A percentile compares a stretch with the other conserved stretches of the same genome.
Evolutionary conservation across 1,284 basidiomycete genomes (phyloP).

Genomic region (Malassezia yamatoensis): DNA sequence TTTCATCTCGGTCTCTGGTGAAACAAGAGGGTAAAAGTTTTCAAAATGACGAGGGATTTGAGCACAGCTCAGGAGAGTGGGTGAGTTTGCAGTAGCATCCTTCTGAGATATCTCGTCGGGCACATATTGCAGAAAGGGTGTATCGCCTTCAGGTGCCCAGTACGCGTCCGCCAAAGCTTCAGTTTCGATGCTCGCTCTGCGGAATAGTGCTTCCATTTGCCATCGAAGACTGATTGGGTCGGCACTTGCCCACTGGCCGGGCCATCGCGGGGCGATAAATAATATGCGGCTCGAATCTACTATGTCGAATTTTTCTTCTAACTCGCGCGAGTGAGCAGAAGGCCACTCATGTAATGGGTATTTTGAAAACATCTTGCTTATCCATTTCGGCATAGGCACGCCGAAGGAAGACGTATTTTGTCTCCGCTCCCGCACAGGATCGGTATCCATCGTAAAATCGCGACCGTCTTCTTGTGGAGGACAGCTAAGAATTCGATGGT

Average conservation of each 20-base stretch:
- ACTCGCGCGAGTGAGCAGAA: constrained; percentile 17
- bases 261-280: constrained; percentile 21
- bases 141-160: constrained; percentile 26
- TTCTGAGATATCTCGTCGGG: not conserved
- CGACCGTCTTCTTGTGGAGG: not conserved
- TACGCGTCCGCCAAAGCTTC: constrained; percentile 25
- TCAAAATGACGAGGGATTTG: constrained; percentile 26
- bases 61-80: constrained; percentile 1
- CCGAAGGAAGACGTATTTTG: too few species aligned
- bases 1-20: constrained; percentile 25
- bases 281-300: constrained; percentile 20
- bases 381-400: constrained; percentile 21
- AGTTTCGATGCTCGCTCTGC: constrained; percentile 23
- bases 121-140: constrained; percentile 32
- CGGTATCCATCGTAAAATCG: too few species aligned
- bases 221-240: constrained; percentile 35
- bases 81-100: not conserved
- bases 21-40: constrained; percentile 22
- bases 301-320: constrained; percentile 3
- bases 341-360: constrained; percentile 26
- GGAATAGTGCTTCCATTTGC: constrained; percentile 37
- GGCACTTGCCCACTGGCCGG: constrained; percentile 28
- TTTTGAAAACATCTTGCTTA: constrained; percentile 20
- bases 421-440: too few species aligned
- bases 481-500: constrained; percentile 1